phyloP scores from a whole-genome alignment of 495 filamentous ascomycete genomes.

The Penicillium subrubescens region DNA sequence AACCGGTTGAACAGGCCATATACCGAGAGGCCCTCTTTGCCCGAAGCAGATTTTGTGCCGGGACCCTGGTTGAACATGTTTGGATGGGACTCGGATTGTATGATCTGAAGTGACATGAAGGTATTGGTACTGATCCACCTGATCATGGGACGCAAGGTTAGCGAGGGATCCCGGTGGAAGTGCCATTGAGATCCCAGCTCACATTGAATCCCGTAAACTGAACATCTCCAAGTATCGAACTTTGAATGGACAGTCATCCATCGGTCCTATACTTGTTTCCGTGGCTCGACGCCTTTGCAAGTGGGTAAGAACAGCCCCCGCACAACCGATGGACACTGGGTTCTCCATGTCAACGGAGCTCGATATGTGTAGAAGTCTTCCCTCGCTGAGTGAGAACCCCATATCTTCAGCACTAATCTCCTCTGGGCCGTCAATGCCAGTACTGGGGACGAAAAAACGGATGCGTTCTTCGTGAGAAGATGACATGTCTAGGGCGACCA shows the following conservation, averaged over 20 bases:
- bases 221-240: slow-evolving; percentile 77
- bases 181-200: slow-evolving; percentile 15
- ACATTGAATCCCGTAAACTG: slow-evolving; percentile 74
- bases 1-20: slow-evolving; percentile 80
- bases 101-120: slow-evolving; percentile 79
- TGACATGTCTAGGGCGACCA: slow-evolving; percentile 56
- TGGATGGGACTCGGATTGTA: slow-evolving; percentile 82
- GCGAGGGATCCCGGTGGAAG: neutral
- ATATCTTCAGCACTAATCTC: slow-evolving; percentile 50
- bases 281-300: slow-evolving; percentile 69
- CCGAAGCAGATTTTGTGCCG: slow-evolving; percentile 63
- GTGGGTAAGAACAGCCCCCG: slow-evolving; percentile 80
- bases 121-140: slow-evolving; percentile 84
- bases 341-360: slow-evolving; percentile 80
- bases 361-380: slow-evolving; percentile 69
- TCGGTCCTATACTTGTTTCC: slow-evolving; percentile 58
- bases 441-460: slow-evolving; percentile 59
- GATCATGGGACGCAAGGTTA: neutral
- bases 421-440: slow-evolving; percentile 46
- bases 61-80: slow-evolving; percentile 82
- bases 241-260: slow-evolving; percentile 52
- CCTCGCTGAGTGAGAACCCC: slow-evolving; percentile 57
- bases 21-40: slow-evolving; percentile 88
- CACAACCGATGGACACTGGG: slow-evolving; percentile 73
- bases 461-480: slow-evolving; percentile 38